Percentiles rank a stretch among this genome's conserved stretches.
phyloP scores from a whole-genome alignment of 2,329 filamentous ascomycete genomes.

The Sclerotinia subarctica region DNA sequence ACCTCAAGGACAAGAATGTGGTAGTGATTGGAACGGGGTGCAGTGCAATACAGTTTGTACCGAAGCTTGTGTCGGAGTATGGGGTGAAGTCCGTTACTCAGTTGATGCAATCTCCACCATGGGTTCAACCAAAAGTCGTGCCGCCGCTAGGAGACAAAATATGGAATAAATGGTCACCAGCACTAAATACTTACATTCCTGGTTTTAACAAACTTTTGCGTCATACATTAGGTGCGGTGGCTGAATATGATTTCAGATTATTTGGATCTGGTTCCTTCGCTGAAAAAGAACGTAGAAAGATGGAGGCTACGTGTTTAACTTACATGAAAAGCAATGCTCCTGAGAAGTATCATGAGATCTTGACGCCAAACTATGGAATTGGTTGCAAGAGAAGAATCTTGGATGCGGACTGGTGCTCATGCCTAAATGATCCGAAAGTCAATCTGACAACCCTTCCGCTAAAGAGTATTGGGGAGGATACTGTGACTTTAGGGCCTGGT shows the following conservation, averaged over 20 bases:
- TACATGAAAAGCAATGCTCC: slow-evolving; percentile 50
- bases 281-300: slow-evolving; percentile 42
- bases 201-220: slow-evolving; percentile 45
- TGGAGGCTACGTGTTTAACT: slow-evolving; percentile 43
- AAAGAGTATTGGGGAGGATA: slow-evolving; percentile 45
- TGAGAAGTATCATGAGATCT: slow-evolving; percentile 54
- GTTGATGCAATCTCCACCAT: slow-evolving; percentile 56
- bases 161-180: slow-evolving; percentile 48
- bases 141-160: slow-evolving; percentile 41
- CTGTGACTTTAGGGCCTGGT: slow-evolving; percentile 51
- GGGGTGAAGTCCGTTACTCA: slow-evolving; percentile 55
- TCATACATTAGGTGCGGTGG: slow-evolving; percentile 41
- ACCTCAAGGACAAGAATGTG: slow-evolving; percentile 53
- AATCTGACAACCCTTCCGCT: slow-evolving; percentile 53
- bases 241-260: slow-evolving; percentile 48
- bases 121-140: slow-evolving; percentile 46
- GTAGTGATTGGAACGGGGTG: slow-evolving; percentile 58
- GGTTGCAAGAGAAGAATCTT: slow-evolving; percentile 57
- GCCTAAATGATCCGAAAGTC: slow-evolving; percentile 48
- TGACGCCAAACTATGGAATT: slow-evolving; percentile 55
- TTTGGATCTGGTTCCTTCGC: slow-evolving; percentile 44
- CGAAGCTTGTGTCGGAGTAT: slow-evolving; percentile 45
- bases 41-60: slow-evolving; percentile 55
- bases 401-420: slow-evolving; percentile 50
- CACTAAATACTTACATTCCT: slow-evolving; percentile 47